A percentile compares a stretch with the other conserved stretches of the same genome.
phyloP scores from a whole-genome alignment of 2,329 filamentous ascomycete genomes.

The Didymella glomerata region DNA sequence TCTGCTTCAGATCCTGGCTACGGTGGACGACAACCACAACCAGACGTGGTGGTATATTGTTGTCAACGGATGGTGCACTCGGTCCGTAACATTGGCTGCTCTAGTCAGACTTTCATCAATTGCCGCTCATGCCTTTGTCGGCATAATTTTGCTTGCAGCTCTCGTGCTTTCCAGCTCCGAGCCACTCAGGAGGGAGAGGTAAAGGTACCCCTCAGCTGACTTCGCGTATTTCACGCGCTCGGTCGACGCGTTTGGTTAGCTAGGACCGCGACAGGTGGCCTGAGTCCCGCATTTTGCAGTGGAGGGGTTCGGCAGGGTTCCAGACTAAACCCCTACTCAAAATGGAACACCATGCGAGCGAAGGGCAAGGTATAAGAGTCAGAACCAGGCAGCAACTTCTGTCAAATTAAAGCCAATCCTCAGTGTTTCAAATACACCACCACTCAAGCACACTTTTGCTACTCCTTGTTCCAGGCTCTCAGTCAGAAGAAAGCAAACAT shows the following conservation, averaged over 20 bases:
- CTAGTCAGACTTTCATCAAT: too few relatives aligned
- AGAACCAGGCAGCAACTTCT: constrained; percentile 10
- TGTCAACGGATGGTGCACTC: too few relatives aligned
- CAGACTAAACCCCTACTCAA: background rate
- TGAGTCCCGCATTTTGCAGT: constrained; percentile 1
- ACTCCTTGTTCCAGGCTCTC: background rate
- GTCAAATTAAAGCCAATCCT: background rate
- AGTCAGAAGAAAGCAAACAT: background rate
- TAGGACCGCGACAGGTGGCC: background rate
- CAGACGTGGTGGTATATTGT: too few relatives aligned
- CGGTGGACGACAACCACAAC: too few relatives aligned
- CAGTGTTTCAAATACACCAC: background rate
- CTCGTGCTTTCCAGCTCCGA: too few relatives aligned
- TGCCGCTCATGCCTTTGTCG: too few relatives aligned
- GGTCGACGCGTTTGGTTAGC: constrained; percentile 4
- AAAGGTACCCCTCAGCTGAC: constrained; percentile 15
- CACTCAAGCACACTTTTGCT: background rate
- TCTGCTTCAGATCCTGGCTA: too few relatives aligned
- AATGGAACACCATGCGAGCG: constrained; percentile 4
- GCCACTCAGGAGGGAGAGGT: too few relatives aligned
- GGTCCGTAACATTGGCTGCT: too few relatives aligned
- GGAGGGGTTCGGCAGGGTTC: background rate
- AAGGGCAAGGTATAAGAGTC: background rate
- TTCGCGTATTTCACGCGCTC: constrained; percentile 8
- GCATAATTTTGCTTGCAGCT: too few relatives aligned